Percentiles rank a stretch among this genome's conserved stretches.
Conservation (phyloP, 768 basidiomycete species). For the Lactifluus rugatus region DNA sequence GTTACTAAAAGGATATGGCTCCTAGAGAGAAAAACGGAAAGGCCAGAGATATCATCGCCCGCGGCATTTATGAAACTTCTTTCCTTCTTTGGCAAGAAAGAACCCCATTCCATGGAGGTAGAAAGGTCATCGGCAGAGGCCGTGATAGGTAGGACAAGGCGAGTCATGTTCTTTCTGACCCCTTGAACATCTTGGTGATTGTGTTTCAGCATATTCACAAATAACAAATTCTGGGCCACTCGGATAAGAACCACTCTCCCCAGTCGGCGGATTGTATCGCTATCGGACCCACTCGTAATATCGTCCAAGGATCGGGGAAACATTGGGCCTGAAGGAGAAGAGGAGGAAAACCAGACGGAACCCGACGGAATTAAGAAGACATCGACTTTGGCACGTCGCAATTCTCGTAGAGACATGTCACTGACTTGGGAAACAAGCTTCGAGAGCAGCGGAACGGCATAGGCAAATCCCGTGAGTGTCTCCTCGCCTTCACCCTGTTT, state of each 20-base stretch:
- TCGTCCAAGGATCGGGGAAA: slow-evolving; percentile 42
- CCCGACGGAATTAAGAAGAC: slow-evolving; percentile 59
- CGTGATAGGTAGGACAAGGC: slow-evolving; percentile 48
- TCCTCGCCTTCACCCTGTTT: slow-evolving; percentile 35
- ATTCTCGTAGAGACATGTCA: slow-evolving; percentile 60
- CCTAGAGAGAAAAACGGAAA: slow-evolving; percentile 56
- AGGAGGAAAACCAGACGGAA: slow-evolving; percentile 54
- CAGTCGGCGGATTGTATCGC: slow-evolving; percentile 32
- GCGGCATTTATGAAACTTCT: slow-evolving; percentile 13
- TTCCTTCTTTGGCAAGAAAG: slow-evolving; percentile 12
- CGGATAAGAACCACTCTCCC: slow-evolving; percentile 54
- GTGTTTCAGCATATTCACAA: slow-evolving; percentile 51
- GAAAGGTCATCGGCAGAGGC: slow-evolving; percentile 11
- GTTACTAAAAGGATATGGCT: slow-evolving; percentile 61
- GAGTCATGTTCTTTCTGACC: slow-evolving; percentile 54
- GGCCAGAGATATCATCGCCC: slow-evolving; percentile 25
- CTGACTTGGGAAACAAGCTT: slow-evolving; percentile 54
- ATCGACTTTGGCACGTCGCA: slow-evolving; percentile 66
- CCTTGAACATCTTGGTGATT: slow-evolving; percentile 59
- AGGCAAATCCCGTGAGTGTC: slow-evolving; percentile 43
- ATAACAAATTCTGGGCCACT: slow-evolving; percentile 60
- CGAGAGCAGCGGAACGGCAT: slow-evolving; percentile 48
- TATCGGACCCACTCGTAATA: slow-evolving; percentile 26
- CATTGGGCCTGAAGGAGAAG: slow-evolving; percentile 48
- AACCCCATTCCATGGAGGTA: slow-evolving; percentile 11